Percentiles rank a stretch among this genome's conserved stretches.
Conservation (phyloP, 1,139 yeast genomes). For the Hanseniaspora sp. region DNA sequence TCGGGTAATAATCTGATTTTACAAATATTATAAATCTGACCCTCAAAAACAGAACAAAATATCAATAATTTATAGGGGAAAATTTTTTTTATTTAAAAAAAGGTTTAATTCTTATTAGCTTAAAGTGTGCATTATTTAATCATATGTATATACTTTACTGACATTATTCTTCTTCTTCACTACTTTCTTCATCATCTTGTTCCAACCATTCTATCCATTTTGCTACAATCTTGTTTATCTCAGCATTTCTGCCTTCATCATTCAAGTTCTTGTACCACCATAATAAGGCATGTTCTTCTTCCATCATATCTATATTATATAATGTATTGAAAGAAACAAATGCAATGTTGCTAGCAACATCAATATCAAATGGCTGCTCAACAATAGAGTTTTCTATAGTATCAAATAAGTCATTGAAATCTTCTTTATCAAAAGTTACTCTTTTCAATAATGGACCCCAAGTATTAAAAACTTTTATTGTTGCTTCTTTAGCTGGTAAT, state of each 20-base stretch:
- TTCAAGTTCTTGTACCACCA: constrained; percentile 64
- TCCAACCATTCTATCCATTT: constrained; percentile 88
- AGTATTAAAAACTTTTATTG: constrained; percentile 56
- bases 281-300: constrained; percentile 62
- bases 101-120: no score
- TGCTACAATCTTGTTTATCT: constrained; percentile 47
- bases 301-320: constrained; percentile 70
- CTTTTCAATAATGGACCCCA: constrained; percentile 75
- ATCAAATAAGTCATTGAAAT: constrained; percentile 61
- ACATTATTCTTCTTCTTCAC: constrained; percentile 23
- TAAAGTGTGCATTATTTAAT: no score
- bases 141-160: no score
- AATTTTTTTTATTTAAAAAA: no score
- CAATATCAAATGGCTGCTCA: constrained; percentile 24
- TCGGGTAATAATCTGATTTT: no score
- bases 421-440: constrained; percentile 71
- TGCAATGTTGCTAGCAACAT: constrained; percentile 25
- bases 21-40: no score
- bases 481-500: constrained; percentile 62
- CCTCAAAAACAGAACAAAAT: no score
- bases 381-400: constrained; percentile 34
- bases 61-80: no score
- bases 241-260: constrained; percentile 36
- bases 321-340: constrained; percentile 56
- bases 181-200: constrained; percentile 49